Base-by-base conservation (phyloP, 495 filamentous ascomycete genomes). In the Daldinia decipiens region DNA sequence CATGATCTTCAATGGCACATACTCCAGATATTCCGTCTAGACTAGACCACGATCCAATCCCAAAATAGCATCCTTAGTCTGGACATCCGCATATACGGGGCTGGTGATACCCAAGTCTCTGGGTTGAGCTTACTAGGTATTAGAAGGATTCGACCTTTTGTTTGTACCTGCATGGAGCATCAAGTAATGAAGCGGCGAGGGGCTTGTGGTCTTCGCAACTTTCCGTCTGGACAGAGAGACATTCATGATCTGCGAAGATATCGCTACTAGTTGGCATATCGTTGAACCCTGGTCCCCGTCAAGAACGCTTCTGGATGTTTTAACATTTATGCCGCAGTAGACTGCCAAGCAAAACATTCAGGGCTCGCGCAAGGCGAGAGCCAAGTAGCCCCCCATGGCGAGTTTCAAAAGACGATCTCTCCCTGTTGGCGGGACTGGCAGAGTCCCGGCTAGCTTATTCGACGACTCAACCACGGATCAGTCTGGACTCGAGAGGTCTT, bases 351-450 rank as follows among this genome's bases (percentile, higher is more conserved):
- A 55, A 50, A 56, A 45, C 29, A 36, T 39, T 26, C 55, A 54
- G 57, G 61, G 56, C 39, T 39, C 40, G 34, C 27, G n/a, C 32
- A 66, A 39, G 50, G 62, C 56, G 59, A 68, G 54, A 56, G 70
- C 39, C 70, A 65, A 73, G 70, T 51, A 68, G 61, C 15, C 60
- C 60, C 64, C 55, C 65, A 61, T 55, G 65, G 43, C 39, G 55
- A 59, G 65, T 73, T 73, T 68, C 70, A 68, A 61, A 68, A 65
- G 61, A 62, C 57, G 65, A 68, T 59, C 65, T 73, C 57, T 56
- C 65, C 59, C 65, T 55, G 38, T 65, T 51, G 55, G 57, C 29
- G 70, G 70, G 55, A 26, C 70, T 65, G 65, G 65, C 55, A 65
- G 38, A 40, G 56, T 65, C 59, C 65, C 65, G 59, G 40, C 34